phyloP scores from a whole-genome alignment of 192 early-diverging fungal species.

The Nowakowskiella sp. region DNA sequence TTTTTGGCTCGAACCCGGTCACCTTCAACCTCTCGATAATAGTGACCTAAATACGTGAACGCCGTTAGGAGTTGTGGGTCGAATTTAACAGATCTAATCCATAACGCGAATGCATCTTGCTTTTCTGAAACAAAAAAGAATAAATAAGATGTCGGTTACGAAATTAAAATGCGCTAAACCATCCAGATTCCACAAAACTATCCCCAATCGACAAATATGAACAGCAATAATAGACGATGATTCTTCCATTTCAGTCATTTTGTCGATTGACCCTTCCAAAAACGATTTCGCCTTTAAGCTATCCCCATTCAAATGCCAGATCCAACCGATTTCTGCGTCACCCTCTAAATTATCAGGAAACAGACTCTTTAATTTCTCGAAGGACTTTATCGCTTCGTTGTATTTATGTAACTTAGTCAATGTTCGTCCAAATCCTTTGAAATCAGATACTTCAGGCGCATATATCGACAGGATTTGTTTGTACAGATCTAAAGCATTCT shows the following conservation, averaged over 20 bases:
- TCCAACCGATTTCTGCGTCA: constrained; percentile 64
- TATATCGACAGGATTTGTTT: not conserved
- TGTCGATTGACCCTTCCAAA: constrained; percentile 44
- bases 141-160: not conserved
- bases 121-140: constrained; percentile 6
- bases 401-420: constrained; percentile 38
- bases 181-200: constrained; percentile 68
- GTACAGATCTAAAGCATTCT: not conserved
- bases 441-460: not conserved
- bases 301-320: constrained; percentile 43
- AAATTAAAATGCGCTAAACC: constrained; percentile 28
- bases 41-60: constrained; percentile 76
- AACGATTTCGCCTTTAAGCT: constrained; percentile 42
- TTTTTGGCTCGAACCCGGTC: constrained; percentile 63
- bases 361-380: constrained; percentile 43
- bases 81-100: constrained; percentile 63
- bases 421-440: constrained; percentile 52
- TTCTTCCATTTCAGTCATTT: constrained; percentile 21
- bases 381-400: constrained; percentile 48
- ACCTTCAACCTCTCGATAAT: constrained; percentile 60
- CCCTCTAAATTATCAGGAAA: constrained; percentile 39
- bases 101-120: constrained; percentile 31
- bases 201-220: constrained; percentile 59
- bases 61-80: constrained; percentile 50
- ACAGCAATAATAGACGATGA: constrained; percentile 18